Evolutionary conservation across 2,329 filamentous ascomycete genomes (phyloP), one percentile per base, ranked within the genome.

Genomic region (Anthostomella pinea): DNA sequence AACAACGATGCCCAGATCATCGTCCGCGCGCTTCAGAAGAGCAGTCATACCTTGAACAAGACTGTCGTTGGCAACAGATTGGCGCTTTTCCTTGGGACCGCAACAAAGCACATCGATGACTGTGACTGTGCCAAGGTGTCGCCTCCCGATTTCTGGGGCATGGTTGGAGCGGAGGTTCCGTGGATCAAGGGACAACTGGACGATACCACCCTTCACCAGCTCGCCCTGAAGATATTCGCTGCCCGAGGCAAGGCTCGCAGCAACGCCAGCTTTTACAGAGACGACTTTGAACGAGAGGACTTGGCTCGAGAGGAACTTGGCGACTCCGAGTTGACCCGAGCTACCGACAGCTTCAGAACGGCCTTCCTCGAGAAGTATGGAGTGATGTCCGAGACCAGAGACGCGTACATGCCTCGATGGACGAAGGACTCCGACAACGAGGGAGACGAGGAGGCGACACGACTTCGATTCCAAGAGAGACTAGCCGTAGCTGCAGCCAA

Each of bases 401-500:
- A 33, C n/a, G 4, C 7, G 5, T 33, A 14, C 30, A 15, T 33
- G 11, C 30, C 30, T 4, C 10, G 15, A 10, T 33, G 16, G n/a
- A 33, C 30, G 8, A 19, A 33, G 15, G 5, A 16, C 15, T 23
- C 19, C 4, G 20, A 33, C 30, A 33, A 33, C 17, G 21, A 23
- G 30, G 30, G 30, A 9, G 9, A 19, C 5, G n/a, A 9, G 4
- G 30, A 33, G 8, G 30, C 30, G 8, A 33, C 30, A 31, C 11
- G 7, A 13, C 16, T 7, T 5, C 29, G 16, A 19, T 15, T 31
- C 11, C 27, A 8, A 29, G 6, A 16, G 7, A n/a, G n/a, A n/a
- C n/a, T n/a, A n/a, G n/a, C n/a, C n/a, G n/a, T n/a, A n/a, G n/a
- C n/a, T n/a, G n/a, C n/a, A n/a, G n/a, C n/a, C n/a, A n/a, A n/a